Base-by-base conservation (phyloP, 2,329 filamentous ascomycete species). In the Cladosporium oxysporum region DNA sequence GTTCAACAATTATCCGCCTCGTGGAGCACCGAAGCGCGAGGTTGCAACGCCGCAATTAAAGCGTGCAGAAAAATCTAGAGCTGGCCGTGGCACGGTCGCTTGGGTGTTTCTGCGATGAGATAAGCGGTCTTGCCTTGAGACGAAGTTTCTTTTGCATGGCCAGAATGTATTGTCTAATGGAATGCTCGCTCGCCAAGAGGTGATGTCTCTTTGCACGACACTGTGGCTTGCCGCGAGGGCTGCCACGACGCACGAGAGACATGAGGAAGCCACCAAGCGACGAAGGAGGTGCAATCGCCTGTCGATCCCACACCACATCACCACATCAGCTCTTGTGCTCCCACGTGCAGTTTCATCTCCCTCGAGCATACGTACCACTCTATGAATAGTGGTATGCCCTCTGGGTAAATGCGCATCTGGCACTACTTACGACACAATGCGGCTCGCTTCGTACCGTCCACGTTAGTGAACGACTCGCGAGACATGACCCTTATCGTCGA, bases 1-100 rank as follows among this genome's bases (percentile, higher is more conserved):
- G 52, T 33, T 55, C 52, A 55, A 55, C 29, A 12, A n/a, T 29
- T n/a, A 55, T 33, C 52, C 52, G 52, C 52, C 31, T 29, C 52
- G 31, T n/a, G 52, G 52, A 55, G 52, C 10, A 29, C 31, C 31
- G n/a, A 29, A 29, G 18, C 3, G 52, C 11, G 52, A 55, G 28
- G 28, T 55, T 31, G 28, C 26, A n/a, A n/a, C 28, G 52, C 29
- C 52, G 52, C 28, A 31, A 33, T 29, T 33, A 33, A 31, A 55
- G 52, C 52, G 52, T 16, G 31, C 31, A 47, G 52, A 33, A 29
- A 29, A 33, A 29, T 18, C n/a, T 18, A 31, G 28, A 33, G 52
- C 49, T 55, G 52, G 29, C n/a, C 3, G 28, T 55, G 28, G 52
- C 52, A 31, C 12, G 16, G 28, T 55, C 31, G 52, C 28, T 55